phyloP scores from a whole-genome alignment of 495 filamentous ascomycete species.

The Penicillium samsonianum region DNA sequence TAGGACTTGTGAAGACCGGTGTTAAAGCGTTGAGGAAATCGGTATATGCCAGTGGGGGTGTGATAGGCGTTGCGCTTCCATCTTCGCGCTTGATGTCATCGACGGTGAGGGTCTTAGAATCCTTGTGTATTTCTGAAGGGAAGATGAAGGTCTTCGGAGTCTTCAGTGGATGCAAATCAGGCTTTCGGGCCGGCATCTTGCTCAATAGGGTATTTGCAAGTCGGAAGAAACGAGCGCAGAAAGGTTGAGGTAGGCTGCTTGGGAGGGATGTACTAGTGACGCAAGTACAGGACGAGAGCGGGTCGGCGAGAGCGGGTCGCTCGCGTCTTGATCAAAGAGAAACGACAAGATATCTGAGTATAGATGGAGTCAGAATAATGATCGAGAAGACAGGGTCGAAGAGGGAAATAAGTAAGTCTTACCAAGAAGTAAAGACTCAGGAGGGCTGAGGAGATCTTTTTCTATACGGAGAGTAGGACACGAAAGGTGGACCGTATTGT shows the following conservation, averaged over 20 bases:
- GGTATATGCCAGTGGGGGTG: constrained; percentile 86
- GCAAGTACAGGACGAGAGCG: not conserved
- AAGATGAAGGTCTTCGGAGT: not conserved
- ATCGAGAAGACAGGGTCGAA: not conserved
- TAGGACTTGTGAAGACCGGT: constrained; percentile 56
- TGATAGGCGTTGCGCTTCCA: constrained; percentile 75
- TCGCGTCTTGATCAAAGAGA: not conserved
- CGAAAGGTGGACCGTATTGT: constrained; percentile 1
- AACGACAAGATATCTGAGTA: not conserved
- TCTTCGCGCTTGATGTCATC: constrained; percentile 53
- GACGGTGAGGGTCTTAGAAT: not conserved
- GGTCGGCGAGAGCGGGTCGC: not conserved
- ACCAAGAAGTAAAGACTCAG: not conserved
- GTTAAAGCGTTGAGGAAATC: constrained; percentile 86
- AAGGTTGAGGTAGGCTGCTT: not conserved
- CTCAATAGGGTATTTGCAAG: not conserved
- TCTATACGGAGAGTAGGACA: constrained; percentile 4
- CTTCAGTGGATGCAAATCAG: not conserved
- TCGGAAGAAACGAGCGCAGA: not conserved
- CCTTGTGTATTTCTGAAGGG: constrained; percentile 7
- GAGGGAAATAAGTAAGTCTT: constrained; percentile 39
- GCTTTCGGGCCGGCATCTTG: not conserved
- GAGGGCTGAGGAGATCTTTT: constrained; percentile 6
- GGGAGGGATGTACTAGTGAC: constrained; percentile 5
- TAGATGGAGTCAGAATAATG: not conserved